Conservation (phyloP, 2,329 filamentous ascomycete species). For the Rhynchosporium agropyri region DNA sequence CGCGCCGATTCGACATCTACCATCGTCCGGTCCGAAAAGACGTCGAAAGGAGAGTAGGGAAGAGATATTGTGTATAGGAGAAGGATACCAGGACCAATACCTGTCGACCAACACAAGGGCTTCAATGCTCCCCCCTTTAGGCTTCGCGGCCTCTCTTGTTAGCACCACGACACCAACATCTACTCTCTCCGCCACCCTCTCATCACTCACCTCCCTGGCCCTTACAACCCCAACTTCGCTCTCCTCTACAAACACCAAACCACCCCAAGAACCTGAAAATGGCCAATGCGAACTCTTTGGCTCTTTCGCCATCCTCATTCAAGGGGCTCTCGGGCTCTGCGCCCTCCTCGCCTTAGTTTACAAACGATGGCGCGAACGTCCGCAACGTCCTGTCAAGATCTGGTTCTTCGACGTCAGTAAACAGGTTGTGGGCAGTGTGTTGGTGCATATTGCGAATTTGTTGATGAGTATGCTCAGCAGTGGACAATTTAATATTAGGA, state of each 20-base stretch:
- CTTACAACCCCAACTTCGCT: background rate
- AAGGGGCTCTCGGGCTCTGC: slow-evolving; percentile 80
- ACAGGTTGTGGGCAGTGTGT: slow-evolving; percentile 90
- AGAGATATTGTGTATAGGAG: background rate
- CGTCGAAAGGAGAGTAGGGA: background rate
- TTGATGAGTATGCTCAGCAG: slow-evolving; percentile 96
- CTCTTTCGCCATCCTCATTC: slow-evolving; percentile 87
- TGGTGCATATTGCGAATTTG: slow-evolving; percentile 90
- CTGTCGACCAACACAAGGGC: background rate
- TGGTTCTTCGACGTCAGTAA: slow-evolving; percentile 99
- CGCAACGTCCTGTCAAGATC: slow-evolving; percentile 89
- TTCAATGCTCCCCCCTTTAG: slow-evolving; percentile 40
- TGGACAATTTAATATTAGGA: slow-evolving; percentile 73
- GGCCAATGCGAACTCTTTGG: slow-evolving; percentile 88
- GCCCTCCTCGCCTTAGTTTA: slow-evolving; percentile 86
- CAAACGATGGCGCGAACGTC: slow-evolving; percentile 90
- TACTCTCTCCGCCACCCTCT: slow-evolving; percentile 35
- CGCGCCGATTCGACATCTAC: background rate
- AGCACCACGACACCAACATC: slow-evolving; percentile 33
- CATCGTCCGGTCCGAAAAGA: background rate
- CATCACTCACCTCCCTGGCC: slow-evolving; percentile 40
- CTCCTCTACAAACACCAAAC: background rate
- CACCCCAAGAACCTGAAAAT: slow-evolving; percentile 44
- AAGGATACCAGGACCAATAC: background rate
- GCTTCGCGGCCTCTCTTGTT: slow-evolving; percentile 38